Evolutionary conservation across 805 yeast genomes (phyloP), one percentile per base, ranked within the genome.

Genomic region (Pichia sporocuriosa): DNA sequence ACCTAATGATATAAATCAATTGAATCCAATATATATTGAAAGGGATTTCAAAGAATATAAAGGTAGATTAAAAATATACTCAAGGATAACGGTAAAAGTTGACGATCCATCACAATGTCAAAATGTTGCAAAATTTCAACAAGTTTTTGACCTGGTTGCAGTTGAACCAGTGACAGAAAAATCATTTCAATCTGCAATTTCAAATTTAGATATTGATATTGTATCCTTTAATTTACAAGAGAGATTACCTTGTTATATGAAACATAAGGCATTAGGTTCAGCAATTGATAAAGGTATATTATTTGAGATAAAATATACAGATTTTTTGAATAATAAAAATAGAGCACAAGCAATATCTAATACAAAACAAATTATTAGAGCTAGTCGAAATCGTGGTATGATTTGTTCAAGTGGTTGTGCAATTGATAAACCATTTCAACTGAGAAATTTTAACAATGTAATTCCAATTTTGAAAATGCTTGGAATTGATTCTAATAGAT

Each of bases 221-320:
- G 73, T 93, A 16, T 78, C 96, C 1, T 71, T 93, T 41, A 79
- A 83, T 40, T 73, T 82, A 57, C 63, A 73, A 21, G 66, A 69
- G 32, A 73, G 85, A 43, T 62, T 87, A 36, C 90, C 95, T 0
- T 80, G 77, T 48, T 85, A 79, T 57, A 65, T 93, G 49, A 83
- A 83, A 52, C 96, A 88, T 63, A 87, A 88, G 53, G 77, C 86
- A 1, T 70, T 87, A 8, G 84, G 96, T 32, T 78, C 87, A 32
- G 96, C 95, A 1, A 69, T 85, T 4, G 81, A 81, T 16, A 74
- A 87, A 38, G 97, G 97, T 2, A 73, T 87, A 21, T 77, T 78
- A 50, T 74, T 93, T 48, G 98, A 93, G 57, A 71, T 93, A 8
- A 71, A 77, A 35, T 90, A 90, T 61, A 58, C 73, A 7, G 67